A percentile compares a stretch with the other conserved stretches of the same genome.
phyloP scores from a whole-genome alignment of 169 alveolate species.

The Plasmodium knowlesi region DNA sequence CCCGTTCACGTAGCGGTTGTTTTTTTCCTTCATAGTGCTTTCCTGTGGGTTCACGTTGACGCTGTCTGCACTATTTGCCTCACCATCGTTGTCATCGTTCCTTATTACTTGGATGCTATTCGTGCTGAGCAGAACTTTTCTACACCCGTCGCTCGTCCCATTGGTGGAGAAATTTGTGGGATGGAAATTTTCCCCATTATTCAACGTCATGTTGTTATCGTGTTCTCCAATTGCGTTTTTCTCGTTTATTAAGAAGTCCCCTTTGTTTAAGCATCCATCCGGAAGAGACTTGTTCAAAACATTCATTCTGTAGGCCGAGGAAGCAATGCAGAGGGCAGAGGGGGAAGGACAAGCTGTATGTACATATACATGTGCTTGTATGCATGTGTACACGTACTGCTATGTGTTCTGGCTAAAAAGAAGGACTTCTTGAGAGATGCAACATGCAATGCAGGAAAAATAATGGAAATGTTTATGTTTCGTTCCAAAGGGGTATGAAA shows the following conservation, averaged over 20 bases:
- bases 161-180: slow-evolving; percentile 6
- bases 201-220: neutral
- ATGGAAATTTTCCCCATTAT: neutral
- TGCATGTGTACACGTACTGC: neutral
- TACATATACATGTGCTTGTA: neutral
- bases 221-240: neutral
- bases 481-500: neutral
- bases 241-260: slow-evolving; percentile 21
- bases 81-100: neutral
- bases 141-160: neutral
- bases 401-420: neutral
- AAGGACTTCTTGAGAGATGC: neutral
- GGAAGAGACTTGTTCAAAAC: slow-evolving; percentile 25
- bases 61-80: neutral
- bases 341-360: neutral
- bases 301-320: slow-evolving; percentile 6
- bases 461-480: neutral
- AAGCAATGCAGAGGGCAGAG: neutral
- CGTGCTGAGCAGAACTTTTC: neutral
- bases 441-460: neutral
- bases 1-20: slow-evolving; percentile 11
- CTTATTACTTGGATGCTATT: neutral
- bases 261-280: neutral
- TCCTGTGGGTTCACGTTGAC: neutral
- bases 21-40: neutral